phyloP scores from a whole-genome alignment of 441 rosid genomes.

The Biscutella laevigata region DNA sequence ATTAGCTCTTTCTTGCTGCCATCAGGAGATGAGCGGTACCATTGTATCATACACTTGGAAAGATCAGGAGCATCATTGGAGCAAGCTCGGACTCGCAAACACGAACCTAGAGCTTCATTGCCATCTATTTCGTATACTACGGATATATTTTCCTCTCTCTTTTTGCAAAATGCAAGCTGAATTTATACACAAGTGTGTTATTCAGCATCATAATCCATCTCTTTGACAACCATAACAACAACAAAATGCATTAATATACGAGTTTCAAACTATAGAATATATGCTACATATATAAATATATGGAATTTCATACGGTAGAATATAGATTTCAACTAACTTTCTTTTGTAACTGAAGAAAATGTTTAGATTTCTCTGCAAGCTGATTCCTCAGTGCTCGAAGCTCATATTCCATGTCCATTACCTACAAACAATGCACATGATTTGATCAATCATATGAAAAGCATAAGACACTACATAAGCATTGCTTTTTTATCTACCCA shows the following conservation, averaged over 20 bases:
- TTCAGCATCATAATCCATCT: conserved; percentile 10
- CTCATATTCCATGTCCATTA: conserved; percentile 98
- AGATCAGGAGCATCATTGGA: conserved; percentile 62
- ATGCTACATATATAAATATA: background rate
- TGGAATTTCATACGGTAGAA: background rate
- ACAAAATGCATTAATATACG: background rate
- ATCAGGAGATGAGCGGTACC: conserved; percentile 78
- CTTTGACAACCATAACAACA: background rate
- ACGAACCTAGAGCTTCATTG: conserved; percentile 74
- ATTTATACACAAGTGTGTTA: conserved; percentile 12
- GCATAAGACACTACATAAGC: background rate
- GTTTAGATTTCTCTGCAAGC: conserved; percentile 82
- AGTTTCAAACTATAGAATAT: too few species aligned
- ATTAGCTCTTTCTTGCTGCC: conserved; percentile 69
- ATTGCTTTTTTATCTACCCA: conserved; percentile 3
- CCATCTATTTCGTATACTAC: conserved; percentile 70
- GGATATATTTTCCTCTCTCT: conserved; percentile 40
- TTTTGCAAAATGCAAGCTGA: conserved; percentile 65
- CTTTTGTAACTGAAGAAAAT: conserved; percentile 65
- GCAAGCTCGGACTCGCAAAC: conserved; percentile 54
- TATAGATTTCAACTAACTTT: conserved; percentile 36
- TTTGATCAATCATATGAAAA: background rate
- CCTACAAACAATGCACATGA: conserved; percentile 37
- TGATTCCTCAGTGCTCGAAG: conserved; percentile 77
- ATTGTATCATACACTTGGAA: conserved; percentile 62